phyloP scores from a whole-genome alignment of 2,329 filamentous ascomycete species.

The Aspergillus udagawae region DNA sequence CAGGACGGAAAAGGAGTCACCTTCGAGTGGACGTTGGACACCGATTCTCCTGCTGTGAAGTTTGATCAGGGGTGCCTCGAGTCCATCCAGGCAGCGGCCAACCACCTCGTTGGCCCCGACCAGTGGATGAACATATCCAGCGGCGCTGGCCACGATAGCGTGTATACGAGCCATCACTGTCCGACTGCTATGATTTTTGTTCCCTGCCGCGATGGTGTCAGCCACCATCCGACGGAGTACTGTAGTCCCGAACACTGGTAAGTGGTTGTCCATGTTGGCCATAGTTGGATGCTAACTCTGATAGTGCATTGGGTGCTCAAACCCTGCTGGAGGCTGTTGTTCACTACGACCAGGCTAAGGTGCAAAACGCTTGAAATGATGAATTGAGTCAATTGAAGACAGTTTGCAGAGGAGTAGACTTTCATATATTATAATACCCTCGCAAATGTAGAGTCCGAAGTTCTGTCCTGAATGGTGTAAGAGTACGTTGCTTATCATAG shows the following conservation, averaged over 20 bases:
- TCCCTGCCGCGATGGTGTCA: conserved; percentile 54
- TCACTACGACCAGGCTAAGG: conserved; percentile 20
- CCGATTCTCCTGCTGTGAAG: conserved; percentile 51
- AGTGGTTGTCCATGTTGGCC: conserved; percentile 1
- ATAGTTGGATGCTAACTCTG: not conserved
- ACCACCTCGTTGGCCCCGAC: conserved; percentile 49
- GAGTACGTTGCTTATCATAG: not conserved
- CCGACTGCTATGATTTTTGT: conserved; percentile 64
- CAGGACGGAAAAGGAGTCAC: conserved; percentile 49
- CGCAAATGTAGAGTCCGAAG: not conserved
- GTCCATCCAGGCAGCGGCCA: conserved; percentile 55
- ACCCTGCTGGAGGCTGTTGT: conserved; percentile 48
- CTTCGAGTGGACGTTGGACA: conserved; percentile 56
- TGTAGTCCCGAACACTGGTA: conserved; percentile 45
- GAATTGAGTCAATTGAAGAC: not conserved
- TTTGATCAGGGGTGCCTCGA: conserved; percentile 62
- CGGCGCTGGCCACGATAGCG: conserved; percentile 59
- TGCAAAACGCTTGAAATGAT: not conserved
- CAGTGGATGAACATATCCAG: conserved; percentile 48
- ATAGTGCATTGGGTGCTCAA: conserved; percentile 35
- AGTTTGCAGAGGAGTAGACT: not conserved
- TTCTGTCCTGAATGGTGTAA: not conserved
- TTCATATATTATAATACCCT: not conserved
- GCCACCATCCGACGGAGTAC: conserved; percentile 57
- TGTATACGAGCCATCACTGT: conserved; percentile 51